phyloP scores from a whole-genome alignment of 1,284 basidiomycete species.

The Omphalotus olearius region DNA sequence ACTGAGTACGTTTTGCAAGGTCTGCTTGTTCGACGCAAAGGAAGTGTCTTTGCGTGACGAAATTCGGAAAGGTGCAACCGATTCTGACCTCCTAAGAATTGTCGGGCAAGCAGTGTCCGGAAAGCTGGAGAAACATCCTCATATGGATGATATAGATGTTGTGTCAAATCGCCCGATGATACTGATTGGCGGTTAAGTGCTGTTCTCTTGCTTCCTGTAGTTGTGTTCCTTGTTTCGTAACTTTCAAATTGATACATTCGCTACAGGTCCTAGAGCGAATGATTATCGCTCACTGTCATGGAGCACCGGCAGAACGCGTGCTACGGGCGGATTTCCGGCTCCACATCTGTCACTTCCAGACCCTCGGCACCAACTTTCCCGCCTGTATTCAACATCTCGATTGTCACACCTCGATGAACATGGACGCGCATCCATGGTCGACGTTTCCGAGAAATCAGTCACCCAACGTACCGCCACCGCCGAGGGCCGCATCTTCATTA shows the following conservation, averaged over 20 bases:
- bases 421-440: constrained; percentile 78
- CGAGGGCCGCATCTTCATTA: constrained; percentile 71
- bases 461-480: constrained; percentile 76
- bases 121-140: constrained; percentile 84
- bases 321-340: background rate
- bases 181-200: constrained; percentile 81
- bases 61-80: constrained; percentile 60
- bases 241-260: constrained; percentile 7
- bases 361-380: no score
- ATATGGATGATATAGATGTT: constrained; percentile 78
- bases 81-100: constrained; percentile 59
- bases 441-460: constrained; percentile 63
- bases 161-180: constrained; percentile 84
- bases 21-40: constrained; percentile 83
- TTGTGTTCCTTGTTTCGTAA: constrained; percentile 1
- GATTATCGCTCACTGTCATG: no score
- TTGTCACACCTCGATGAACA: constrained; percentile 71
- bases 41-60: constrained; percentile 80
- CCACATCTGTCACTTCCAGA: no score
- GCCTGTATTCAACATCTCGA: constrained; percentile 12
- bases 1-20: constrained; percentile 36
- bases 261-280: constrained; percentile 1
- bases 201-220: constrained; percentile 25
- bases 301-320: no score
- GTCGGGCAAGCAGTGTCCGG: constrained; percentile 66